Percentiles rank a stretch among this genome's conserved stretches.
These are phyloP conservation scores for Strobilomyces echinocephalus DNA, from an alignment of 768 basidiomycete species.

Conservation along the genomic window DNA sequence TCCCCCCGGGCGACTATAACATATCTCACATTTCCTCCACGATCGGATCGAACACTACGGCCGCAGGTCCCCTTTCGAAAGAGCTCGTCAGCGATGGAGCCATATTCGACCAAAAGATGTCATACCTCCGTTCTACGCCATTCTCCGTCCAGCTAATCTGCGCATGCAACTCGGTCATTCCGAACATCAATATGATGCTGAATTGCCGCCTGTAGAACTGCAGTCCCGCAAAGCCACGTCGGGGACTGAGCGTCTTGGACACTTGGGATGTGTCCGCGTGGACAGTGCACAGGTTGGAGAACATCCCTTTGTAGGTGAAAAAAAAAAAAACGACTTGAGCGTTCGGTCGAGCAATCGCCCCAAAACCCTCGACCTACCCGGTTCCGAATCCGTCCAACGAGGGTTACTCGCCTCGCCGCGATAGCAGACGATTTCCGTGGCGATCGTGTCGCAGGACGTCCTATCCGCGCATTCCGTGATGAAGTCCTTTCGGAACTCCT, in stretches of 20 bases:
- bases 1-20: not conserved
- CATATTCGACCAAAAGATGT: not conserved
- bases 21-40: conserved; percentile 22
- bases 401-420: conserved; percentile 22
- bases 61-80: conserved; percentile 27
- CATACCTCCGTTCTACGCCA: conserved; percentile 23
- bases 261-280: conserved; percentile 27
- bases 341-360: too few relatives aligned
- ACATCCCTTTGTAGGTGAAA: conserved; percentile 20
- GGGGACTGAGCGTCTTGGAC: conserved; percentile 27
- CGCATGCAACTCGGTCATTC: conserved; percentile 43
- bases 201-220: conserved; percentile 33
- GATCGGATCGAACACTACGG: conserved; percentile 31
- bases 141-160: conserved; percentile 42
- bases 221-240: conserved; percentile 27
- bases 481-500: conserved; percentile 32
- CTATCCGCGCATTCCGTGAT: conserved; percentile 28
- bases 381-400: conserved; percentile 30
- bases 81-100: not conserved
- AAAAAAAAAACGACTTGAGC: not conserved
- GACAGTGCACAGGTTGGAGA: conserved; percentile 21
- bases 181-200: conserved; percentile 40
- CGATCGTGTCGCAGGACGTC: conserved; percentile 25
- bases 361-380: conserved; percentile 11
- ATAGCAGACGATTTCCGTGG: conserved; percentile 31